Evolutionary conservation across 2,329 filamentous ascomycete genomes (phyloP), one percentile per base, ranked within the genome.

Genomic region (Thermoascus crustaceus): DNA sequence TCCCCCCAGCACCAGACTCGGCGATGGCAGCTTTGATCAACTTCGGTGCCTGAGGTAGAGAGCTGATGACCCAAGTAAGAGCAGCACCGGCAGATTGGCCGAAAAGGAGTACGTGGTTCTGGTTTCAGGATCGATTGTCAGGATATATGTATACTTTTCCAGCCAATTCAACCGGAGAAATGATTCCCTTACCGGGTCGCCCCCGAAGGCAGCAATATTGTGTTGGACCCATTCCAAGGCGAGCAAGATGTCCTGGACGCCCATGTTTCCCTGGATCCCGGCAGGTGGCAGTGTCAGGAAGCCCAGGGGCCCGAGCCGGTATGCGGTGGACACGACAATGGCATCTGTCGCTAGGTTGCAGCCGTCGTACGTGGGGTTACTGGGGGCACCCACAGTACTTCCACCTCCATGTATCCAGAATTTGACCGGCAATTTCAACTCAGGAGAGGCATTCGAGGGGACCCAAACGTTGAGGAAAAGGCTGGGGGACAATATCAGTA

Each of bases 321-420:
- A 30, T 8, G 9, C 9, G 27, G 14, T 30, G 16, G 27, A 30
- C 8, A 14, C 27, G 11, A 18, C 9, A 8, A 14, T 9, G 8
- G 11, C 35, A 10, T 32, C 24, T 7, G 39, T 35, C 0, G 43
- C 41, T 4, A 34, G 29, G 24, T 42, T 47, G 27, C 45, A 47
- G 23, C 45, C 43, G 22, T 45, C 43, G 16, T 42, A 47, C 1
- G 45, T 22, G n/a, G 39, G 20, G 11, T 45, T 21, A 2, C 19
- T 27, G 11, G 42, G 41, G 4, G 30, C 33, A 7, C 45, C 43
- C 2, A 32, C 22, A 2, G 32, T 41, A 8, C 44, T 22, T 2
- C 41, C 44, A 21, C 45, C 47, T n/a, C 50, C 50, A 23, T 45
- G 48, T 9, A 55, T 36, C 37, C 38, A 55, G 6, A 54, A 48